Conservation (phyloP, 768 basidiomycete species). For the Lactarius hatsudake region DNA sequence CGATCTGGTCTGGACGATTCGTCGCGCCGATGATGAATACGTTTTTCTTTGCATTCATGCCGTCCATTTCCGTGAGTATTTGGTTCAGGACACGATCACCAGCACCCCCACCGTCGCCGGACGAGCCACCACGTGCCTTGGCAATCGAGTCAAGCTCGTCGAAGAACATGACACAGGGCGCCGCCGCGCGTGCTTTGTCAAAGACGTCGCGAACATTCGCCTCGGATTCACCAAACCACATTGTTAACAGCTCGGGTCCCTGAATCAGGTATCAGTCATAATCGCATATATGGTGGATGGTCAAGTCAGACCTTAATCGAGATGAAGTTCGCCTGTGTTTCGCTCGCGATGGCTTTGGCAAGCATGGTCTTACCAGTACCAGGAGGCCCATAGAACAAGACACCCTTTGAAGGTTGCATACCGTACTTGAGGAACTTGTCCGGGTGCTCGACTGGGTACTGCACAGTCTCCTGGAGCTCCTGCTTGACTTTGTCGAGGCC, state of each 20-base stretch:
- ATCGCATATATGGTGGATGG: neutral
- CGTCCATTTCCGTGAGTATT: constrained; percentile 97
- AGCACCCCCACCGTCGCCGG: constrained; percentile 92
- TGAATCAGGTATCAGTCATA: constrained; percentile 32
- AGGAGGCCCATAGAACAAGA: constrained; percentile 98
- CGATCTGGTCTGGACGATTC: constrained; percentile 95
- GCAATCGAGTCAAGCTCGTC: constrained; percentile 99
- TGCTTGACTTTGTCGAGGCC: constrained; percentile 99
- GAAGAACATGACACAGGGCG: constrained; percentile 99
- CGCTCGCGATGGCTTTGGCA: constrained; percentile 98
- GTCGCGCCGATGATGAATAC: constrained; percentile 98
- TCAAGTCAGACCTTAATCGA: constrained; percentile 77
- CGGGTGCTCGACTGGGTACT: constrained; percentile 99
- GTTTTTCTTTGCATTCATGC: constrained; percentile 98
- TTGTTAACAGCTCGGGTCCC: constrained; percentile 96
- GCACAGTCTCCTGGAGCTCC: constrained; percentile 98
- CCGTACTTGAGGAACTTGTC: constrained; percentile 99
- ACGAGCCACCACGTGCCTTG: constrained; percentile 84
- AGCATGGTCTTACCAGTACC: constrained; percentile 99
- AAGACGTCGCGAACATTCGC: constrained; percentile 99
- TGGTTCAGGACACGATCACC: constrained; percentile 98
- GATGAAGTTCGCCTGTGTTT: constrained; percentile 99
- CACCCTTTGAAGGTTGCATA: constrained; percentile 99
- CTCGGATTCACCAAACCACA: constrained; percentile 99
- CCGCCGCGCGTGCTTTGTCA: constrained; percentile 98